Base-by-base conservation (phyloP, 352 stramenopile genomes). In the Phytopythium litorale region DNA sequence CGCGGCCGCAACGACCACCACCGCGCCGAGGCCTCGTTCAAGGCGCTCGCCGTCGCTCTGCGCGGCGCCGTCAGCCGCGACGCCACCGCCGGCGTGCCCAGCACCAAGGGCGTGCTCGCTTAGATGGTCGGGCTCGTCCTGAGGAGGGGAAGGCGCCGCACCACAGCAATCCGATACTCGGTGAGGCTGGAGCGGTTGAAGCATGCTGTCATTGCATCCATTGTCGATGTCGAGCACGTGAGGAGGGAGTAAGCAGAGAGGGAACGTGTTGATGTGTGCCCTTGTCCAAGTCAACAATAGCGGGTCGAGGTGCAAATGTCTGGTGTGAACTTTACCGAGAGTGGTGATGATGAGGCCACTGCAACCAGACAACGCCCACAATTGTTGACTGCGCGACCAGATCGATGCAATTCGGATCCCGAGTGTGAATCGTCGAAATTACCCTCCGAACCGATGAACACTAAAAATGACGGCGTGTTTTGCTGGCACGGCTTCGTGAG, bases 1-100 rank as follows among this genome's bases (percentile, higher is more conserved):
- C 86, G 91, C 43, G 93, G 92, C 23, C 75, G 75, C 58, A 98
- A 98, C 69, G 90, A 97, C 75, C 93, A 98, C 73, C 93, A 98
- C 75, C 94, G 84, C 32, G 81, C 80, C 23, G 92, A 98, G 70
- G 89, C 84, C 11, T 93, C 89, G 23, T 98, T 98, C 77, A 98
- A 98, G 72, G 86, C 88, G 21, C 72, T 97, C 52, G 92, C 88
- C 4, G 79, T 97, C 5, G 91, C 92, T 7, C 60, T 98, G 42
- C 83, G 91, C 30, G 63, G 71, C 52, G 91, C 92, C 9, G 84
- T 98, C 42, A 77, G 73, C 58, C 56, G 62, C 54, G 92, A 98
- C 52, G 73, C 67, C 19, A 91, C 81, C 21, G 91, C 92, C 6
- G 90, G 88, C 32, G 72, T 98, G 21, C 92, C 92, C 12, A 96